A percentile compares a stretch with the other conserved stretches of the same genome.
Conservation (phyloP, 257 asterid species). For the Nicotiana sylvestris region DNA sequence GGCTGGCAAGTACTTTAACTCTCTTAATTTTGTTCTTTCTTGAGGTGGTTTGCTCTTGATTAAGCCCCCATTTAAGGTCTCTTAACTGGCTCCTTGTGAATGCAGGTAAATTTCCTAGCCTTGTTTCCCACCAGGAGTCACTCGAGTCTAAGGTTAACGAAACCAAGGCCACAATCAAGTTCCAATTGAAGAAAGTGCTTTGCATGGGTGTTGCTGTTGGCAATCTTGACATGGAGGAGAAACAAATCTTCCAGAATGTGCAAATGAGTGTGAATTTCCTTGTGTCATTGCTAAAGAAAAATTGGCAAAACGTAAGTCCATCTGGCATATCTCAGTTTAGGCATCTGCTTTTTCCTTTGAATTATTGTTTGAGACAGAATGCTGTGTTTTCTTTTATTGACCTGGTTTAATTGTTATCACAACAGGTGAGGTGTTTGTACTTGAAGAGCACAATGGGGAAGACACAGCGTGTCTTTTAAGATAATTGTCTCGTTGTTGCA, state of each 20-base stretch:
- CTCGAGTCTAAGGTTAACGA: conserved; percentile 18
- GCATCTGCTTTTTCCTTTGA: not conserved
- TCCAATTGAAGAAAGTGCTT: conserved; percentile 12
- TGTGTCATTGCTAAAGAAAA: conserved; percentile 16
- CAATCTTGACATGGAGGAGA: not conserved
- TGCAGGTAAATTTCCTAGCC: conserved; percentile 22
- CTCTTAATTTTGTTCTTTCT: not conserved
- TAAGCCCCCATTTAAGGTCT: not conserved
- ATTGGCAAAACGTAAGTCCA: conserved; percentile 21
- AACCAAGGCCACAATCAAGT: conserved; percentile 19
- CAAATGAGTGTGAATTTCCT: conserved; percentile 22
- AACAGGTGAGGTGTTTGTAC: conserved; percentile 26
- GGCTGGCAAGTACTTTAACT: conserved; percentile 17
- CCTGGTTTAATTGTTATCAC: not conserved
- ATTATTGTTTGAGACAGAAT: not conserved
- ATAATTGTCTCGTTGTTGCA: not conserved
- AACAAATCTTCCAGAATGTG: conserved; percentile 12
- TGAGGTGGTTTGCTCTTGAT: not conserved
- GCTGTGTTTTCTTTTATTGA: not conserved
- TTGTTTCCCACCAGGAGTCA: conserved; percentile 17
- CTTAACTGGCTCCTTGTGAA: not conserved
- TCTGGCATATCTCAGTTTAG: not conserved
- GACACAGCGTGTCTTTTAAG: conserved; percentile 18
- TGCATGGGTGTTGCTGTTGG: conserved; percentile 12
- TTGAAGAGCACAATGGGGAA: conserved; percentile 29